Evolutionary conservation across 2,329 filamentous ascomycete species (phyloP).

Genomic region (Fusarium sp.): DNA sequence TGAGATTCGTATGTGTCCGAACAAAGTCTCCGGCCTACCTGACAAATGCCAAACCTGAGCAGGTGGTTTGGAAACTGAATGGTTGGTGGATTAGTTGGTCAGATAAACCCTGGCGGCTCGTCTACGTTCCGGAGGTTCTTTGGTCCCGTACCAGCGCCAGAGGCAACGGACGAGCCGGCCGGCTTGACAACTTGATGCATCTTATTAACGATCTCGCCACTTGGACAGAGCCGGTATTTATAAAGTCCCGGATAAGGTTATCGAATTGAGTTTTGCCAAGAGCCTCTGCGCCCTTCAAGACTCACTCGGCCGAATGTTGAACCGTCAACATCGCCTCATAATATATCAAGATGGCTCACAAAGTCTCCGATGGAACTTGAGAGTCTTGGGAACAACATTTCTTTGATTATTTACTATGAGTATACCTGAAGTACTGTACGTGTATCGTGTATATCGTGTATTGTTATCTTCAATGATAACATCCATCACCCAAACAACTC

Average conservation of each 20-base stretch:
- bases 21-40: background rate
- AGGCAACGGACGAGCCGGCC: background rate
- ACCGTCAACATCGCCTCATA: background rate
- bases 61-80: background rate
- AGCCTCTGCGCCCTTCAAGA: background rate
- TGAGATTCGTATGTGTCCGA: conserved; percentile 5
- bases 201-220: background rate
- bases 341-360: background rate
- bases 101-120: background rate
- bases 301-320: background rate
- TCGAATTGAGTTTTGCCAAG: background rate
- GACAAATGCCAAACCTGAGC: background rate
- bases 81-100: background rate
- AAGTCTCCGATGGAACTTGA: background rate
- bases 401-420: background rate
- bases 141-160: background rate
- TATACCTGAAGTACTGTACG: background rate
- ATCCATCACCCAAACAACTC: conserved; percentile 3
- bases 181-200: background rate
- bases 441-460: background rate
- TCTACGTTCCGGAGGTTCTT: background rate
- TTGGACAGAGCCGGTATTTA: background rate
- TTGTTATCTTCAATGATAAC: background rate
- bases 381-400: background rate
- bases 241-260: background rate